These are phyloP conservation scores for Kodamaea plutei DNA, from an alignment of 1,139 yeast genomes.

Conservation along the genomic window DNA sequence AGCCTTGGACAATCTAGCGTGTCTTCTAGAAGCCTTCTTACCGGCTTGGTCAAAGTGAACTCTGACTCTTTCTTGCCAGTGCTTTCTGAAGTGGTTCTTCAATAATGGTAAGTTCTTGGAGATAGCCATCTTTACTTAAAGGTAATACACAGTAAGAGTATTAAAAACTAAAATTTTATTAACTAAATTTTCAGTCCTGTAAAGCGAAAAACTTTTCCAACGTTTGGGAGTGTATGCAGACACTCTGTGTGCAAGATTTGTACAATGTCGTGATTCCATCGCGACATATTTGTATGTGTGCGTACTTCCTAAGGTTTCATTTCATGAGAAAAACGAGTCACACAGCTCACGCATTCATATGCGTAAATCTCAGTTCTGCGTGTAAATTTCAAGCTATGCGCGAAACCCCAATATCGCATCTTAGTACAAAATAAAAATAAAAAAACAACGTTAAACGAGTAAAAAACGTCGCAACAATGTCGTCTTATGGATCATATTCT, in stretches of 20 bases:
- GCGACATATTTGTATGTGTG: slow-evolving; percentile 1
- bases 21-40: slow-evolving; percentile 96
- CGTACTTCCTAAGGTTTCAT: neutral
- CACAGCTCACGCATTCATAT: slow-evolving; percentile 1
- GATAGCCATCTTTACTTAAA: slow-evolving; percentile 64
- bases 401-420: too few relatives aligned
- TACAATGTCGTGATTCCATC: slow-evolving; percentile 2
- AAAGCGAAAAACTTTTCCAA: slow-evolving; percentile 6
- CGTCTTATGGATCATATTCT: too few relatives aligned
- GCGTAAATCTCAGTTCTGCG: too few relatives aligned
- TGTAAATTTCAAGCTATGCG: too few relatives aligned
- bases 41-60: slow-evolving; percentile 99
- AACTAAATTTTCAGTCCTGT: slow-evolving; percentile 5
- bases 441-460: too few relatives aligned
- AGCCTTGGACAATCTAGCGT: slow-evolving; percentile 90
- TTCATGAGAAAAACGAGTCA: slow-evolving; percentile 2
- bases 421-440: too few relatives aligned
- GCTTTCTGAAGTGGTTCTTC: slow-evolving; percentile 97
- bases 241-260: neutral
- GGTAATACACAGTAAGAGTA: slow-evolving; percentile 10
- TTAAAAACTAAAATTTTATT: slow-evolving; percentile 7
- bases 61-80: slow-evolving; percentile 99
- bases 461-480: too few relatives aligned
- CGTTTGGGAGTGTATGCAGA: slow-evolving; percentile 4
- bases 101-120: slow-evolving; percentile 96